Percentiles rank a stretch among this genome's conserved stretches.
Evolutionary conservation across 176 grass and related monocot genomes (phyloP).

Genomic region (Puya raimondii): DNA sequence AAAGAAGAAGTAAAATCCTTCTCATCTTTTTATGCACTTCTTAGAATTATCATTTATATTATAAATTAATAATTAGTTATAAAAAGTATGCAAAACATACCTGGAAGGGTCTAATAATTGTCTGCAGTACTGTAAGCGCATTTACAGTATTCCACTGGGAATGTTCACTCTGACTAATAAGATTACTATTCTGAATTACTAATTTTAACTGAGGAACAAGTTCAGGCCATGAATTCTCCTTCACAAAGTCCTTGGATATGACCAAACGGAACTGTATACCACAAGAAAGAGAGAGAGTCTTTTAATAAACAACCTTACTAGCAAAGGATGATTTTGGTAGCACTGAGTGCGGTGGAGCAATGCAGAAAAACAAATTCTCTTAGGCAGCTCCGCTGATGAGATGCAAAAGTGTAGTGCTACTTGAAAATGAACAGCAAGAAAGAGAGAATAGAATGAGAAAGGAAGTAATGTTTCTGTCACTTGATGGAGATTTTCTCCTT

Average conservation of each 20-base stretch:
- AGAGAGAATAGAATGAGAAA: not conserved
- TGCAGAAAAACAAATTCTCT: too few relatives aligned
- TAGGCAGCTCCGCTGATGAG: too few relatives aligned
- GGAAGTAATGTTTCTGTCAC: not conserved
- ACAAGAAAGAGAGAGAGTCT: constrained; percentile 5
- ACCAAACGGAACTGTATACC: constrained; percentile 54
- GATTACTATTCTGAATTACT: constrained; percentile 56
- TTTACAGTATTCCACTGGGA: constrained; percentile 77
- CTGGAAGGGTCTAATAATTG: constrained; percentile 67
- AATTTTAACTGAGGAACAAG: constrained; percentile 62
- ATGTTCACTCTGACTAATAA: constrained; percentile 41
- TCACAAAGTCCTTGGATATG: constrained; percentile 60
- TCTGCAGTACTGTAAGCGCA: constrained; percentile 63
- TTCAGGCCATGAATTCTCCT: constrained; percentile 76
- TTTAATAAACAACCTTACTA: not conserved
- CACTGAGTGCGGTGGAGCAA: too few relatives aligned
- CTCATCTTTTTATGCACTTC: too few relatives aligned
- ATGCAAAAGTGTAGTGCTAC: too few relatives aligned
- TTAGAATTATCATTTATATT: too few relatives aligned
- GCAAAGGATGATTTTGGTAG: not conserved
- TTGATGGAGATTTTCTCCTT: not conserved
- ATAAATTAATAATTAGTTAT: not conserved
- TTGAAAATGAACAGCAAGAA: too few relatives aligned
- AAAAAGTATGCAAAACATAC: constrained; percentile 23
- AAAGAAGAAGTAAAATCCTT: not conserved